Conservation (phyloP, 352 stramenopile species). For the Phytophthora agathidicida region DNA sequence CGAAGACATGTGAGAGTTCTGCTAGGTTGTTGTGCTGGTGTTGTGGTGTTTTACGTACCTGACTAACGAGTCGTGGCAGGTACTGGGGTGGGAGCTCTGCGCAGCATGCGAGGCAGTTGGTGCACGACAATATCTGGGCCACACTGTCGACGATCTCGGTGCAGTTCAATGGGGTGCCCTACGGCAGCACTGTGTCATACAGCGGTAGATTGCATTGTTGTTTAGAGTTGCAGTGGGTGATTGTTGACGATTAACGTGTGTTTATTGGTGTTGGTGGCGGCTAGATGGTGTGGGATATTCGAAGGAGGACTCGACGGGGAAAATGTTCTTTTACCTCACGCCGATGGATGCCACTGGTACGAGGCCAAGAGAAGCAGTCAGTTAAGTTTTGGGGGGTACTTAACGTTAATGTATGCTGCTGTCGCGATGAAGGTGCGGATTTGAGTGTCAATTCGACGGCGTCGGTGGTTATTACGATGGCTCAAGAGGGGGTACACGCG, state of each 20-base stretch:
- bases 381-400: background rate
- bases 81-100: slow-evolving; percentile 32
- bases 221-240: background rate
- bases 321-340: slow-evolving; percentile 80
- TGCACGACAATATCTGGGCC: slow-evolving; percentile 70
- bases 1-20: slow-evolving; percentile 17
- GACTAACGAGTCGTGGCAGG: slow-evolving; percentile 5
- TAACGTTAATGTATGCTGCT: background rate
- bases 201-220: slow-evolving; percentile 46
- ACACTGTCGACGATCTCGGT: slow-evolving; percentile 70
- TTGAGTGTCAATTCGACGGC: slow-evolving; percentile 59
- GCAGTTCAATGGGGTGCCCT: slow-evolving; percentile 59
- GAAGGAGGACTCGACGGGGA: slow-evolving; percentile 55
- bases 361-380: too few relatives aligned
- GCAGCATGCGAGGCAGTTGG: slow-evolving; percentile 61
- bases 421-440: slow-evolving; percentile 39
- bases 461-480: slow-evolving; percentile 66
- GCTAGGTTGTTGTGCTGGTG: background rate
- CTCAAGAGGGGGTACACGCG: slow-evolving; percentile 48
- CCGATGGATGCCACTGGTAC: slow-evolving; percentile 51
- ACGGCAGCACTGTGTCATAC: slow-evolving; percentile 67
- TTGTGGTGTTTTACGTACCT: slow-evolving; percentile 4
- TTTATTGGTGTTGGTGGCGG: too few relatives aligned
- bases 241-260: background rate
- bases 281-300: slow-evolving; percentile 63